phyloP scores from a whole-genome alignment of 2,329 filamentous ascomycete species.

The Byssothecium circinans region DNA sequence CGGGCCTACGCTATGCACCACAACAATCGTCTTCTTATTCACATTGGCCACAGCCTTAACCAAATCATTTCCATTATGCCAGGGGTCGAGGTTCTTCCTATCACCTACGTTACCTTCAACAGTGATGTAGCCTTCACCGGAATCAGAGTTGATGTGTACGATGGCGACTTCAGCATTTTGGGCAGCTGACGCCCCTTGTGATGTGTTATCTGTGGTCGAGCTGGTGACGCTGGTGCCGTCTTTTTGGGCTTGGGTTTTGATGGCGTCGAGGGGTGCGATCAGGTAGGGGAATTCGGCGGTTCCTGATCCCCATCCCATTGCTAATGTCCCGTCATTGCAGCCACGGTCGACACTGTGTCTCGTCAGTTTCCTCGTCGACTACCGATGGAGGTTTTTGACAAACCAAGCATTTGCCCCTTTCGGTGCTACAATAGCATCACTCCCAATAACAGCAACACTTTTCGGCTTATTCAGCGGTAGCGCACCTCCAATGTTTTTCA shows the following conservation, averaged over 20 bases:
- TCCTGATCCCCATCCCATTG: conserved; percentile 69
- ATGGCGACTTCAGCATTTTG: conserved; percentile 43
- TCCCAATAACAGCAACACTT: conserved; percentile 69
- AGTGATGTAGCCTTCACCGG: conserved; percentile 54
- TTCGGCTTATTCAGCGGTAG: conserved; percentile 69
- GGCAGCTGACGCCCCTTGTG: conserved; percentile 42
- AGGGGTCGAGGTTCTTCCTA: conserved; percentile 52
- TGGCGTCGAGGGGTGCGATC: conserved; percentile 48
- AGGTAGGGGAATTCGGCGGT: conserved; percentile 52
- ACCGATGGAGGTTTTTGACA: neutral
- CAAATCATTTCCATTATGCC: conserved; percentile 49
- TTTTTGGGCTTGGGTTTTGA: conserved; percentile 40
- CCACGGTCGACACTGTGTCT: conserved; percentile 57
- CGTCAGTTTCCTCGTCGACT: neutral
- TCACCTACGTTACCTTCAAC: conserved; percentile 52
- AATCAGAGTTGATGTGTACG: conserved; percentile 53
- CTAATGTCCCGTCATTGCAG: conserved; percentile 63
- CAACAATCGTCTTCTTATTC: conserved; percentile 44
- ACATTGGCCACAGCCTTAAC: conserved; percentile 42
- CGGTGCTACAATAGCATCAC: conserved; percentile 76
- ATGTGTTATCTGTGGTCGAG: conserved; percentile 44
- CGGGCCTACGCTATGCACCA: conserved; percentile 44
- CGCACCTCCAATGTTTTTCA: conserved; percentile 66
- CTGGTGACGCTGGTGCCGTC: conserved; percentile 44
- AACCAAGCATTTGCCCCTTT: conserved; percentile 76